Percentiles rank a stretch among this genome's conserved stretches.
phyloP scores from a whole-genome alignment of 208 protist species.

The Crithidia brevicula region DNA sequence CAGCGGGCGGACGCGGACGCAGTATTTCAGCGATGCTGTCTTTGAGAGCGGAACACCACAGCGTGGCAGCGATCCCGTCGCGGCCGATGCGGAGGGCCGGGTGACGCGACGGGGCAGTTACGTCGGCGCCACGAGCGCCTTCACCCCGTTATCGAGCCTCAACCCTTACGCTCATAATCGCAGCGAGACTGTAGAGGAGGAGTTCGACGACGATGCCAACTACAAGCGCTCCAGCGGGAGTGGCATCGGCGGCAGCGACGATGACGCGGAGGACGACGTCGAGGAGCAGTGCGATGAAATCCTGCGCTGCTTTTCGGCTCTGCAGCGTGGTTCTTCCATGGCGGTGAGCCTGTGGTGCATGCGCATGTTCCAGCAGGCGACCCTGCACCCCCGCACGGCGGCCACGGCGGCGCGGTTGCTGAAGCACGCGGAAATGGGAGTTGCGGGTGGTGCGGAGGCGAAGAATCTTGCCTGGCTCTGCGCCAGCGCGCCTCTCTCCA shows the following conservation, averaged over 20 bases:
- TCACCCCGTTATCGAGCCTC: conserved; percentile 9
- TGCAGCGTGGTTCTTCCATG: conserved; percentile 24
- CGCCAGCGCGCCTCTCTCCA: neutral
- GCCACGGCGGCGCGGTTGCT: conserved; percentile 13
- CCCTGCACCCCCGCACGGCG: conserved; percentile 13
- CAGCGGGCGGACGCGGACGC: neutral
- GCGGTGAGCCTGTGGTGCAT: conserved; percentile 31
- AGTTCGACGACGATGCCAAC: neutral
- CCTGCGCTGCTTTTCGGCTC: conserved; percentile 19
- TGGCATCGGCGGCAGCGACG: neutral
- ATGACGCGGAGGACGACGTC: neutral
- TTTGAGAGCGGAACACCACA: too few species aligned
- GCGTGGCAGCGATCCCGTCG: neutral
- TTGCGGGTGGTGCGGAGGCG: neutral
- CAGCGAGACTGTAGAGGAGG: neutral
- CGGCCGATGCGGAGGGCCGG: neutral
- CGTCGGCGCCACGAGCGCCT: neutral
- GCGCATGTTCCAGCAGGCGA: conserved; percentile 30
- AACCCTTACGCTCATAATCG: neutral
- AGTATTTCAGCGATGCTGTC: conserved; percentile 16
- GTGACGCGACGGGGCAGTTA: neutral
- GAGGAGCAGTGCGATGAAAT: conserved; percentile 32
- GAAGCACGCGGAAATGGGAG: conserved; percentile 10
- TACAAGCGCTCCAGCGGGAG: too few species aligned
- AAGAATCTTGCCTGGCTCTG: neutral